Evolutionary conservation across 2,329 filamentous ascomycete species (phyloP).

Genomic region (Pseudogymnoascus sp.): DNA sequence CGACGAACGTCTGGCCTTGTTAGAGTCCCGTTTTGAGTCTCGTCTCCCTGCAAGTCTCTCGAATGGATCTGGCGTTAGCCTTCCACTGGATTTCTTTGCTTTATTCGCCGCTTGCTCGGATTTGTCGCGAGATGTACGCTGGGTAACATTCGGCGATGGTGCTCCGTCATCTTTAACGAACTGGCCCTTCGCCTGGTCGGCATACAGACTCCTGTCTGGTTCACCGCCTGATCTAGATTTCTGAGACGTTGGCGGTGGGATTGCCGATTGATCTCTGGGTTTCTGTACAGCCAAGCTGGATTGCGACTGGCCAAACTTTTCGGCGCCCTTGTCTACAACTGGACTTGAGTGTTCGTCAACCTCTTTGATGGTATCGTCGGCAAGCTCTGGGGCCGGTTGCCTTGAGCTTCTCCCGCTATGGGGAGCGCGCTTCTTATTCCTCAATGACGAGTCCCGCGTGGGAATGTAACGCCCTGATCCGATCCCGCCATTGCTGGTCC

Average conservation of each 20-base stretch:
- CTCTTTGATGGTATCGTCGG: slow-evolving; percentile 21
- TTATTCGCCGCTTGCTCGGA: slow-evolving; percentile 23
- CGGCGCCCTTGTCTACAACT: not conserved
- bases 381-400: slow-evolving; percentile 35
- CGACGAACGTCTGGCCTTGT: not conserved
- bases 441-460: slow-evolving; percentile 60
- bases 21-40: not conserved
- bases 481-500: slow-evolving; percentile 25
- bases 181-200: not conserved
- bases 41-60: slow-evolving; percentile 29
- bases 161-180: slow-evolving; percentile 52
- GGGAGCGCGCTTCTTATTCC: slow-evolving; percentile 51
- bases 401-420: slow-evolving; percentile 31
- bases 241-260: not conserved
- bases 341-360: slow-evolving; percentile 19
- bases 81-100: slow-evolving; percentile 42
- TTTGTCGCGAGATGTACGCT: slow-evolving; percentile 42
- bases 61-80: slow-evolving; percentile 41
- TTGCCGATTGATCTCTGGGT: not conserved
- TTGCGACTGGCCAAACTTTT: not conserved
- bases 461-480: slow-evolving; percentile 50
- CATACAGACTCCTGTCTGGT: not conserved
- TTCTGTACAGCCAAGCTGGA: not conserved
- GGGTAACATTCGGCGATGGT: slow-evolving; percentile 62
- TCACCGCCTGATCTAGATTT: not conserved